phyloP scores from a whole-genome alignment of 129 eudicot genomes.

The Helichrysum umbraculigerum region DNA sequence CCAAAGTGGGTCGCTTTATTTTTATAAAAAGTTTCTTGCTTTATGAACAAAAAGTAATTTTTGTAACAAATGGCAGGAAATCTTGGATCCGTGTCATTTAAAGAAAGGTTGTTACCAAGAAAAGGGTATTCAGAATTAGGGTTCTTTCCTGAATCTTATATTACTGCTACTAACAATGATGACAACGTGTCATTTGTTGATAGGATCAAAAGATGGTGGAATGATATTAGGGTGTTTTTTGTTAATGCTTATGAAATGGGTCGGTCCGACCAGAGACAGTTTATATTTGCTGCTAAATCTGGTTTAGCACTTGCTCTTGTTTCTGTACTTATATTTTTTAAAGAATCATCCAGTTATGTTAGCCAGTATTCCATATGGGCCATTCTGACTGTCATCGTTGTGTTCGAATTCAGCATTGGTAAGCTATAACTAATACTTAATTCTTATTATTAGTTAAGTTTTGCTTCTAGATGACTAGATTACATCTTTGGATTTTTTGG shows the following conservation, averaged over 20 bases:
- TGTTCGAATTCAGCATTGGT: constrained; percentile 96
- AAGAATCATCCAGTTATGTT: constrained; percentile 59
- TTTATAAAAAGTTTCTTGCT: not conserved
- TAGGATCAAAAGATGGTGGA: constrained; percentile 37
- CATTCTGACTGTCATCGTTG: constrained; percentile 89
- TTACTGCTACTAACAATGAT: not conserved
- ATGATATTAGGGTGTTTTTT: constrained; percentile 27
- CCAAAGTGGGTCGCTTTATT: not conserved
- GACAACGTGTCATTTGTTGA: constrained; percentile 23
- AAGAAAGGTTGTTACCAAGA: constrained; percentile 54
- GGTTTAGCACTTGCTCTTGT: constrained; percentile 80
- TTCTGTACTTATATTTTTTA: constrained; percentile 81
- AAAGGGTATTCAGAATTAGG: constrained; percentile 49
- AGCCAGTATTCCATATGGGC: constrained; percentile 84
- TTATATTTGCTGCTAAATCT: constrained; percentile 83
- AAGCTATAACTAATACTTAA: not conserved
- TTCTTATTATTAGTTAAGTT: not conserved
- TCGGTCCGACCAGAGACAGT: constrained; percentile 73
- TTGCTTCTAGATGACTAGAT: not conserved
- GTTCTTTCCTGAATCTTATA: constrained; percentile 38
- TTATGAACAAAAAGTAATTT: not conserved
- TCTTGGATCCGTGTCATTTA: constrained; percentile 56
- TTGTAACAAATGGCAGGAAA: constrained; percentile 47
- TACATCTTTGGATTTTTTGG: not conserved
- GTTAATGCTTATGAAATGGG: constrained; percentile 67